Evolutionary conservation across 305 asterid species (phyloP).

Genomic region (Rubia occidens): DNA sequence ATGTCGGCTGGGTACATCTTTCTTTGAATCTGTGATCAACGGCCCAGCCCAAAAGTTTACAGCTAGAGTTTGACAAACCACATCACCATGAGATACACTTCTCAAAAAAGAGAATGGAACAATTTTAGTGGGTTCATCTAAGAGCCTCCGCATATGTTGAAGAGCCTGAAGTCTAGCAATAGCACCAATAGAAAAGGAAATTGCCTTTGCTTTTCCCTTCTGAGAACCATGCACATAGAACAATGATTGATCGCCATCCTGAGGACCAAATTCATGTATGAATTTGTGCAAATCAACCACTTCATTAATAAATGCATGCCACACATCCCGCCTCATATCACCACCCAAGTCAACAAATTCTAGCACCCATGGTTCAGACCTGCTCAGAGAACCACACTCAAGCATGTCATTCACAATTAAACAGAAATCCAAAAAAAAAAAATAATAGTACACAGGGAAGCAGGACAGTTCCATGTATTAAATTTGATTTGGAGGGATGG

Average conservation of each 20-base stretch:
- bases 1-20: conserved; percentile 21
- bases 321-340: conserved; percentile 89
- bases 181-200: conserved; percentile 45
- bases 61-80: conserved; percentile 78
- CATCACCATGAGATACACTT: conserved; percentile 69
- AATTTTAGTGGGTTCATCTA: conserved; percentile 79
- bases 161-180: conserved; percentile 88
- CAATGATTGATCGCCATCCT: conserved; percentile 55
- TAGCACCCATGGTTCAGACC: conserved; percentile 57
- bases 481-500: neutral
- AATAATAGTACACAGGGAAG: neutral
- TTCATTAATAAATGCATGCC: conserved; percentile 78
- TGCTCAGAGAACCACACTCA: conserved; percentile 21
- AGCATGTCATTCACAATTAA: neutral
- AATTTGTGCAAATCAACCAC: conserved; percentile 59
- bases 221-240: conserved; percentile 60
- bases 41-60: conserved; percentile 91
- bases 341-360: conserved; percentile 88
- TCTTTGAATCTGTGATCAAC: conserved; percentile 34
- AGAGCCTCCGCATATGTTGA: conserved; percentile 53
- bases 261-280: conserved; percentile 65
- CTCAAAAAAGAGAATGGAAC: conserved; percentile 63
- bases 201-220: conserved; percentile 61
- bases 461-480: neutral
- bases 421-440: neutral